phyloP scores from a whole-genome alignment of 164 flowering plant species.

The Magnolia sinica region DNA sequence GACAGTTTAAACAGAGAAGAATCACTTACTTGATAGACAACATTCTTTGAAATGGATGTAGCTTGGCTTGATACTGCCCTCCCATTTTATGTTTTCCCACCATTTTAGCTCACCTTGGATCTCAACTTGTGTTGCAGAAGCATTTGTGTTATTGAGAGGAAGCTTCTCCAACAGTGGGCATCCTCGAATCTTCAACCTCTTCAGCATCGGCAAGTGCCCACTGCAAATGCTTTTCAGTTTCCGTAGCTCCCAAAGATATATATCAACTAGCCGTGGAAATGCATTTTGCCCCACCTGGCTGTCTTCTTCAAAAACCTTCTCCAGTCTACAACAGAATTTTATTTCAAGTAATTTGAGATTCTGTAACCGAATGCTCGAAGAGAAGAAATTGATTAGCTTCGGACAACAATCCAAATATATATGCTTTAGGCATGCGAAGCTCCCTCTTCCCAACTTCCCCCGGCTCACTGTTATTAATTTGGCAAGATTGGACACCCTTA shows the following conservation, averaged over 20 bases:
- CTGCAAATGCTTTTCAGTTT: neutral
- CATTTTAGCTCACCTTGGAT: neutral
- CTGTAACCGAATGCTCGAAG: neutral
- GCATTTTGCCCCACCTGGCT: neutral
- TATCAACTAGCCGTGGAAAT: neutral
- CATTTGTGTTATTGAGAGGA: neutral
- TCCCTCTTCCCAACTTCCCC: neutral
- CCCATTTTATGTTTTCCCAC: neutral
- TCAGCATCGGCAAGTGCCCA: neutral
- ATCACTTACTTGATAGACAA: neutral
- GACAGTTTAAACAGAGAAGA: neutral
- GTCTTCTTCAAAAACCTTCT: neutral
- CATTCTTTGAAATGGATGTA: neutral
- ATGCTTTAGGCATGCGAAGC: neutral
- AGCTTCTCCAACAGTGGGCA: neutral
- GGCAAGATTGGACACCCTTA: neutral
- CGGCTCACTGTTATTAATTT: neutral
- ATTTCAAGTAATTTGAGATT: neutral
- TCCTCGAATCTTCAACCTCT: neutral
- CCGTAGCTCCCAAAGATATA: neutral
- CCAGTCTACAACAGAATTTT: neutral
- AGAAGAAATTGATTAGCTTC: neutral
- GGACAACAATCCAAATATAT: neutral
- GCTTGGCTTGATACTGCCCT: neutral
- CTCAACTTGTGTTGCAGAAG: neutral